A percentile compares a stretch with the other conserved stretches of the same genome.
Conservation (phyloP, 352 stramenopile genomes). For the Phytophthora sp. region DNA sequence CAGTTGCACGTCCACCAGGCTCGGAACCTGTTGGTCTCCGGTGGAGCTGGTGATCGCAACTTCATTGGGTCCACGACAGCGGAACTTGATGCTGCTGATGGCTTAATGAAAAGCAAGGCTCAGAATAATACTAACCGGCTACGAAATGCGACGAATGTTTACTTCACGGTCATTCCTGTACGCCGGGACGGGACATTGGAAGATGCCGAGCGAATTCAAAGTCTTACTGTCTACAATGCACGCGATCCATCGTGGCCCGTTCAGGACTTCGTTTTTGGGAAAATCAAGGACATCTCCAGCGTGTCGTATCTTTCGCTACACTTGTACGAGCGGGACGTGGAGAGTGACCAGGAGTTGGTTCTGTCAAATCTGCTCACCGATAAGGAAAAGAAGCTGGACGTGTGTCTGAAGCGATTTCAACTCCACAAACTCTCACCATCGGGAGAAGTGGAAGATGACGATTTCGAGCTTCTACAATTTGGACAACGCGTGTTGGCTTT, state of each 20-base stretch:
- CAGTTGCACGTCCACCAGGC: slow-evolving; percentile 54
- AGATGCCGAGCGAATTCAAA: slow-evolving; percentile 56
- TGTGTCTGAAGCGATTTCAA: slow-evolving; percentile 51
- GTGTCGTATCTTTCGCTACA: slow-evolving; percentile 76
- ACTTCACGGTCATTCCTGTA: slow-evolving; percentile 75
- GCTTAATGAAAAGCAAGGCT: neutral
- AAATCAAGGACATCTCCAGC: slow-evolving; percentile 48
- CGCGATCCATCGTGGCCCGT: slow-evolving; percentile 64
- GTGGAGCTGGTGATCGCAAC: neutral
- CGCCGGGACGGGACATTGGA: slow-evolving; percentile 47
- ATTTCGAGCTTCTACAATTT: slow-evolving; percentile 57
- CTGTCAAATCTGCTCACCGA: slow-evolving; percentile 45
- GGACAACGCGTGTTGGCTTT: slow-evolving; percentile 75
- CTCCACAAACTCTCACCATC: slow-evolving; percentile 62
- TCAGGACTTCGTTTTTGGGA: slow-evolving; percentile 72
- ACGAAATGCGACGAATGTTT: slow-evolving; percentile 49
- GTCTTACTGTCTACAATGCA: slow-evolving; percentile 71
- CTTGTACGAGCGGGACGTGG: slow-evolving; percentile 66
- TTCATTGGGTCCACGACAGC: neutral
- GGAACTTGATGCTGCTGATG: slow-evolving; percentile 7
- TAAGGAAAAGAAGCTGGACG: slow-evolving; percentile 39
- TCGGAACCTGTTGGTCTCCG: slow-evolving; percentile 44
- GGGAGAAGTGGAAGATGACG: slow-evolving; percentile 56
- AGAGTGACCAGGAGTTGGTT: slow-evolving; percentile 36
- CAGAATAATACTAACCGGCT: slow-evolving; percentile 19